Evolutionary conservation across 305 asterid genomes (phyloP), one percentile per base, ranked within the genome.

Genomic region (Fraxinus sp.): DNA sequence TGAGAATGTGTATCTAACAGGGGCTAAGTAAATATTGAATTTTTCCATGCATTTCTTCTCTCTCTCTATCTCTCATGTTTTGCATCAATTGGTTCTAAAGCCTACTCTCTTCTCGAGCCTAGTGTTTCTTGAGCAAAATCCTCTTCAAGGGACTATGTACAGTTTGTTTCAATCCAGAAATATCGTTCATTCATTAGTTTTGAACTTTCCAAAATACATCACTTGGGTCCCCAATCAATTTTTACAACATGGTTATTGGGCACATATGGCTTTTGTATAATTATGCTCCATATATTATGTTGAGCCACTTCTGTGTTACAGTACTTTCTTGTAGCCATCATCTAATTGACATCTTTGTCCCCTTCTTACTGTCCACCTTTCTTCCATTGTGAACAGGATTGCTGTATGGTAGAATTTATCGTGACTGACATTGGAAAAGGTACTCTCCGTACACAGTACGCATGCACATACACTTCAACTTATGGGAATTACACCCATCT

Each of bases 351-450:
- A 71, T 80, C 74, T 81, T 35, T 46, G 74, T 16, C 22, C 74
- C 76, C 77, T 75, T 80, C 79, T 87, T 80, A 76, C 70, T 73
- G 85, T 41, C 28, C 32, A 52, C 18, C 26, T 84, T 36, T 66
- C 76, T 80, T 80, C 62, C 11, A 52, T 49, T 83, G 70, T 83
- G 81, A 85, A 79, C 95, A 96, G 99, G 98, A 90, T 55, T 32
- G 79, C 85, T 94, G 90, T 88, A 88, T 76, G 81, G 85, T 96
- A 91, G 98, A 96, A 86, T 82, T 96, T 72, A 86, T 90, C 26
- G 92, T 92, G 26, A 87, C 83, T 59, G 97, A 96, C 87, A 88
- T 86, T 75, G 99, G 93, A 82, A 91, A 87, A 90, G 98, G 99
- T 94, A 90, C 37, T 4, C 74, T 68, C 39, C 6, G 3, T 66